Base-by-base conservation (phyloP, 2,329 filamentous ascomycete species). In the Hypoxylon sp. region DNA sequence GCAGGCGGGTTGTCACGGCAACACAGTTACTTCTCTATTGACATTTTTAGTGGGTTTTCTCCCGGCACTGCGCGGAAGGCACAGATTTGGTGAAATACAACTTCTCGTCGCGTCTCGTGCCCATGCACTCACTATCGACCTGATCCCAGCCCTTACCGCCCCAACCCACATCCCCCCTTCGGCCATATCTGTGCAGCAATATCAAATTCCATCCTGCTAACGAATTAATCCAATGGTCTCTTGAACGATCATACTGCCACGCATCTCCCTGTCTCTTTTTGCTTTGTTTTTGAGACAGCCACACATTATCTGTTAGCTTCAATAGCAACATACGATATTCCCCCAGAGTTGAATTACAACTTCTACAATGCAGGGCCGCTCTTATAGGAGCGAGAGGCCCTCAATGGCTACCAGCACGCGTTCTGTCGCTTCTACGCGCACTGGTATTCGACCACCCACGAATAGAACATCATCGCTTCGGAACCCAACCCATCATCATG, bases 381-480 rank as follows among this genome's bases (percentile, higher is more conserved):
- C 76, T 71, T 58, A 70, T 58, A 73, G 73, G 74, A 72, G 73
- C 72, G 75, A 76, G 65, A 75, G 75, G 74, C 75, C 77, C 65
- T 75, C 75, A 3, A 60, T 62, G 32, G 72, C 73, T 54, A 54
- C 74, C 59, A 73, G 53, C 52, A 65, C 70, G 17, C 74, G 76
- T 17, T 53, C 68, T 29, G 71, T 66, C 57, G 64, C 73, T 44
- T 51, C 68, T 31, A 69, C 55, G 13, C 76, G 75, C 53, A 42
- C 72, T 17, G 65, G 60, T n/a, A 44, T 75, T 24, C 74, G 74
- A 65, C 70, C 68, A 31, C 72, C 71, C 4, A 47, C 69, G 3
- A 70, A 68, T 27, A 73, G 76, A 63, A 10, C 59, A 29, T 75
- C 76, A 10, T 68, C 67, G 3, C 71, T 78, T 17, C 70, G 76